Conservation (phyloP, 2,329 filamentous ascomycete species). For the Xylariaceae sp. region DNA sequence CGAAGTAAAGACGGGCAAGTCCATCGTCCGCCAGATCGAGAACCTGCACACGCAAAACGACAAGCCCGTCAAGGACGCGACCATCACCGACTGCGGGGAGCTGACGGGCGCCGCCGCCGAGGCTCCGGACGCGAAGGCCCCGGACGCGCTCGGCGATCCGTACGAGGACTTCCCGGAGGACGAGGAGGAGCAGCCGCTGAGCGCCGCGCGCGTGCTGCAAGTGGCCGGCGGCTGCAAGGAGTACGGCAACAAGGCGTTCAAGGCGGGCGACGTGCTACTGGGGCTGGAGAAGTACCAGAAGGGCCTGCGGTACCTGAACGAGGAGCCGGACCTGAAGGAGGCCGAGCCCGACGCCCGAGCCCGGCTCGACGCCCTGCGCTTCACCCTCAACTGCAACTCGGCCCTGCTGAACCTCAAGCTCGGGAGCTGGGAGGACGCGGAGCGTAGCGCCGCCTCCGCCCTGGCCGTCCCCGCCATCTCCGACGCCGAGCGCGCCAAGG, state of each 20-base stretch:
- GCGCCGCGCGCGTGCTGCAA: slow-evolving; percentile 69
- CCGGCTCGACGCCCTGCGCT: slow-evolving; percentile 72
- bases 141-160: slow-evolving; percentile 82
- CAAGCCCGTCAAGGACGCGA: slow-evolving; percentile 74
- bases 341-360: slow-evolving; percentile 59
- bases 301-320: slow-evolving; percentile 64
- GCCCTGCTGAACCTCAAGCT: slow-evolving; percentile 86
- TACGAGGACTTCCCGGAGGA: slow-evolving; percentile 98
- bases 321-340: slow-evolving; percentile 66
- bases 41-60: slow-evolving; percentile 77
- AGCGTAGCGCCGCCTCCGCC: slow-evolving; percentile 71
- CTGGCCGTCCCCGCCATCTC: slow-evolving; percentile 67
- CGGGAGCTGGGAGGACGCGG: slow-evolving; percentile 69
- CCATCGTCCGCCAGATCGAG: slow-evolving; percentile 86
- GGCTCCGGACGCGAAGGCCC: slow-evolving; percentile 67
- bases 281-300: slow-evolving; percentile 95
- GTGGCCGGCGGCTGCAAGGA: slow-evolving; percentile 87
- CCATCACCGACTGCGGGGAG: slow-evolving; percentile 84
- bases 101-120: slow-evolving; percentile 72
- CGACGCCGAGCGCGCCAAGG: slow-evolving; percentile 85
- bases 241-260: slow-evolving; percentile 92
- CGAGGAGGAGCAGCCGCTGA: slow-evolving; percentile 61
- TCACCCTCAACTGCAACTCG: slow-evolving; percentile 86
- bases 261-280: slow-evolving; percentile 68
- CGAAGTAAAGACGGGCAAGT: slow-evolving; percentile 91